phyloP scores from a whole-genome alignment of 1,139 yeast species.

The Geotrichum macrosporum region DNA sequence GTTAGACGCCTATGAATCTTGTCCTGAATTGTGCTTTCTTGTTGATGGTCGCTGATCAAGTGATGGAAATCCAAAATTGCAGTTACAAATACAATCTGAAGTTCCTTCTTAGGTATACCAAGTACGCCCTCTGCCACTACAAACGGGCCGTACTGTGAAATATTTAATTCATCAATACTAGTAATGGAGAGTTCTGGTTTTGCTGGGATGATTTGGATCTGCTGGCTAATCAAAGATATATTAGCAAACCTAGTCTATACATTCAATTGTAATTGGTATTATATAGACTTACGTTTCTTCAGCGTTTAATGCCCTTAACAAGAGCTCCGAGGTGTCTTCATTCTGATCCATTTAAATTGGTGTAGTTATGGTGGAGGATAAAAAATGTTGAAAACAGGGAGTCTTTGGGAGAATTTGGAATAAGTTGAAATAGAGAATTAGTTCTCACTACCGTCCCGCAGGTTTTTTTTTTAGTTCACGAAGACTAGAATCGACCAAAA shows the following conservation, averaged over 20 bases:
- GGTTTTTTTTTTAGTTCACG: too few species aligned
- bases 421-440: too few species aligned
- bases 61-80: slow-evolving; percentile 6
- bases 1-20: neutral
- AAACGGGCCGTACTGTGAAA: slow-evolving; percentile 12
- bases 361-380: too few species aligned
- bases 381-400: too few species aligned
- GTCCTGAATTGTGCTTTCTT: neutral
- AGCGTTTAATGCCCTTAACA: too few species aligned
- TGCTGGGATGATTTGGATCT: neutral
- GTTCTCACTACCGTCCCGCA: too few species aligned
- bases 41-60: neutral
- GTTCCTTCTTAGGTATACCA: slow-evolving; percentile 31
- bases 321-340: too few species aligned
- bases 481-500: too few species aligned
- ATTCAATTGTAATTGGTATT: neutral
- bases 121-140: slow-evolving; percentile 21
- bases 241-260: too few species aligned
- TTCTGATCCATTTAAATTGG: too few species aligned
- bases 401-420: too few species aligned
- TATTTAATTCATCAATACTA: neutral
- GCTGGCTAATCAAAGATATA: neutral
- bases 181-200: neutral
- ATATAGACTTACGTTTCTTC: too few species aligned
- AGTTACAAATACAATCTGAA: slow-evolving; percentile 23